Evolutionary conservation across 257 asterid genomes (phyloP), one percentile per base, ranked within the genome.

Genomic region (Paraleonurus japonicus): DNA sequence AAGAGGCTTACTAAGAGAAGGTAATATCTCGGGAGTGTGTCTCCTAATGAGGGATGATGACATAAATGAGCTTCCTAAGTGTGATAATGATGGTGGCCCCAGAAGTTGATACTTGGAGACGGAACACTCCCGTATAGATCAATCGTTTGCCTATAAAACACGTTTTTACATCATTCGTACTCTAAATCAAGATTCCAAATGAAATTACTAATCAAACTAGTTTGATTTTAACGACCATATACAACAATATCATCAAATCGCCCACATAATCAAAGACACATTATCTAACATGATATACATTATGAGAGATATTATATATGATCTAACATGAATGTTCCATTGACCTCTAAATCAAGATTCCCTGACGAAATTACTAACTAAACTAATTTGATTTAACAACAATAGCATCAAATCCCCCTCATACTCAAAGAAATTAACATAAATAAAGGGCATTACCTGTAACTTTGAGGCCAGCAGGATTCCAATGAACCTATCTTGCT

Each of bases 381-480:
- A 70, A 43, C 15, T 41, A 58, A 19, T 39, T 58, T 16, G 60
- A 60, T 8, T 58, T 24, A 6, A 5, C 65, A 60, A 28, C 53
- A 45, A 17, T 1, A 71, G 3, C 61, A 60, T 71, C 51, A 55
- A 69, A 54, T 7, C 11, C 17, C 24, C 15, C 41, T 7, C 55
- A 51, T 7, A 60, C 24, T 48, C 4, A 72, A 47, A 47, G 33
- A 55, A 11, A 41, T 32, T 23, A 51, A 35, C 47, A 39, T 3
- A 26, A n/a, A n/a, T n/a, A n/a, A n/a, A n/a, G n/a, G 15, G 3
- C 10, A 39, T 4, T 51, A 90, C 98, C 97, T 83, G 75, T 90
- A 92, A 87, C 98, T 92, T 66, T 90, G 98, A 83, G 98, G 98
- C 98, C 98, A 92, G 47, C 89, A 64, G 23, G 89, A 70, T 37